These are phyloP conservation scores for Caryopteris hybrid DNA, from an alignment of 305 asterid species.

Conservation along the genomic window DNA sequence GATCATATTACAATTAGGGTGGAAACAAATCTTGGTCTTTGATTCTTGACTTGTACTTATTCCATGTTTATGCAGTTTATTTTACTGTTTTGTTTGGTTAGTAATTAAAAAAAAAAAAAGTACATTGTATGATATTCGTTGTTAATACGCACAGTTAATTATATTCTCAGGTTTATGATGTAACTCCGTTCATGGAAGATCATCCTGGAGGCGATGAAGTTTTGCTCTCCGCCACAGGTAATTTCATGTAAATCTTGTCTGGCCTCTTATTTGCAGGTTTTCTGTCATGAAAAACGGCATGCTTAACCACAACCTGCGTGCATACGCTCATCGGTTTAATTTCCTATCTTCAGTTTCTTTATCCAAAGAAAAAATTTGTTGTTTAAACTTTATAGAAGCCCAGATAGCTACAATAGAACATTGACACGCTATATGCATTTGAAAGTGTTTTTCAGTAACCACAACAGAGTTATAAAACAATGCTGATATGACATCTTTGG, in stretches of 20 bases:
- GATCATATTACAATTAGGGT: not conserved
- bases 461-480: too few species aligned
- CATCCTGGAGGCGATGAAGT: constrained; percentile 96
- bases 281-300: not conserved
- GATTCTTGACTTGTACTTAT: not conserved
- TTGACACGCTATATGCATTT: too few species aligned
- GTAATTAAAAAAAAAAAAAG: not conserved
- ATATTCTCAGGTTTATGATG: constrained; percentile 65
- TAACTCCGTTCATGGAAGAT: constrained; percentile 79
- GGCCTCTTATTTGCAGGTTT: not conserved
- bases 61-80: not conserved
- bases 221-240: constrained; percentile 74
- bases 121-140: not conserved
- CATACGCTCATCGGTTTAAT: too few species aligned
- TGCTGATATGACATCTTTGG: too few species aligned
- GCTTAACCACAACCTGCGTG: too few species aligned
- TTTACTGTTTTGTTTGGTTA: not conserved
- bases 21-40: not conserved
- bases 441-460: too few species aligned
- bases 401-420: too few species aligned
- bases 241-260: constrained; percentile 1
- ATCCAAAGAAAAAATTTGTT: too few species aligned
- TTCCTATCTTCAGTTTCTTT: too few species aligned
- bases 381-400: too few species aligned
- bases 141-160: not conserved